Evolutionary conservation across 129 eudicot genomes (phyloP).

Genomic region (Dittrichia graveolens): DNA sequence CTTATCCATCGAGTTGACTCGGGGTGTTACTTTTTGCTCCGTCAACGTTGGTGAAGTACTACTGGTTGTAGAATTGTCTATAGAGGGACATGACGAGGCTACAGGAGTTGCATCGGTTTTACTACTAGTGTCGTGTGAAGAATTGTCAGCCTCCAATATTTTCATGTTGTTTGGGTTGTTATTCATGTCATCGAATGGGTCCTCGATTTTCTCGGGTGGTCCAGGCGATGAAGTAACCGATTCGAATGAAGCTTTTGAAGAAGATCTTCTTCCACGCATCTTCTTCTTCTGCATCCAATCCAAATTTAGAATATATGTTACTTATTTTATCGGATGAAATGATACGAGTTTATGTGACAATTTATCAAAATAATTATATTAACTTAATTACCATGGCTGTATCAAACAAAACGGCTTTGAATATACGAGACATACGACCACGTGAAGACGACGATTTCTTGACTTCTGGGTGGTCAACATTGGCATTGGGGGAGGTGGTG

Average conservation of each 20-base stretch:
- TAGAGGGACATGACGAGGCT: neutral
- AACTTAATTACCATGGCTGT: constrained; percentile 35
- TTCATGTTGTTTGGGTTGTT: neutral
- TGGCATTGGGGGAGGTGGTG: neutral
- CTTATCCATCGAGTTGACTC: constrained; percentile 19
- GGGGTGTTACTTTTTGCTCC: constrained; percentile 3
- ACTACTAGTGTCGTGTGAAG: constrained; percentile 2
- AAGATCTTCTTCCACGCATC: constrained; percentile 4
- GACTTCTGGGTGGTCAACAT: neutral
- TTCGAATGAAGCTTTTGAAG: neutral
- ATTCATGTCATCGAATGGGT: neutral
- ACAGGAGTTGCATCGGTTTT: neutral
- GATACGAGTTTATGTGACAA: no score
- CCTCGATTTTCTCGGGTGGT: constrained; percentile 1
- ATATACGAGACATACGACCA: constrained; percentile 40
- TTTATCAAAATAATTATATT: neutral
- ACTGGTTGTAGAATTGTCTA: constrained; percentile 17
- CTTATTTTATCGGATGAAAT: no score
- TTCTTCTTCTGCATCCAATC: constrained; percentile 22
- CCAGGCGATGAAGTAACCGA: neutral
- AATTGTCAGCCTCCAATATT: neutral
- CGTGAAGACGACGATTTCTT: constrained; percentile 30
- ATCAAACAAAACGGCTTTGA: constrained; percentile 49
- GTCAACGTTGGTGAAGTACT: constrained; percentile 15
- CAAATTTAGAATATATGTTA: no score